phyloP scores from a whole-genome alignment of 2,329 filamentous ascomycete species.

The Dothistroma septosporum region DNA sequence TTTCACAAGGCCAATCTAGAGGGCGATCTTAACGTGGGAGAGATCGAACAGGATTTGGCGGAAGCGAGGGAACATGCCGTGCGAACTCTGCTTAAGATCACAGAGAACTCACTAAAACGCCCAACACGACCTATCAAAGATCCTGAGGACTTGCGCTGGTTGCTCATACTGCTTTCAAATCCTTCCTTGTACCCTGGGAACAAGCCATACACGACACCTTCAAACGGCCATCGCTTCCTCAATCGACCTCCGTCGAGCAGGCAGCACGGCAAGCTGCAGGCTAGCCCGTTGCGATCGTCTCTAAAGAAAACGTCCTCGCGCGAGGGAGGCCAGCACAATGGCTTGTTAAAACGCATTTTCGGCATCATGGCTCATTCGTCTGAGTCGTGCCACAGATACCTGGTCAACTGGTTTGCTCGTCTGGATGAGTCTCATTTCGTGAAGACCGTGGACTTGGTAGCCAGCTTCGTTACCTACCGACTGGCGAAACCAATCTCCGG shows the following conservation, averaged over 20 bases:
- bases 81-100: conserved; percentile 68
- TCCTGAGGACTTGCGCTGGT: conserved; percentile 68
- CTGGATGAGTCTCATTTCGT: conserved; percentile 65
- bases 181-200: conserved; percentile 61
- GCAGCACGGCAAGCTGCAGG: conserved; percentile 13
- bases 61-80: conserved; percentile 68
- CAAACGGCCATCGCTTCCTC: conserved; percentile 5
- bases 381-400: conserved; percentile 68
- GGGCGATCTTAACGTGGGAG: conserved; percentile 41
- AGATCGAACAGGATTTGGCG: conserved; percentile 50
- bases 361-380: conserved; percentile 75
- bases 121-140: conserved; percentile 66
- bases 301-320: conserved; percentile 31
- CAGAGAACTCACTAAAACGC: conserved; percentile 73
- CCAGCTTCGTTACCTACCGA: conserved; percentile 76
- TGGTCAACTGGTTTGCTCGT: conserved; percentile 74
- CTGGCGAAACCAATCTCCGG: conserved; percentile 63
- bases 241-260: conserved; percentile 19
- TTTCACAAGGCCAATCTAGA: conserved; percentile 41
- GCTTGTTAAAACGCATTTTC: conserved; percentile 78
- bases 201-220: conserved; percentile 13
- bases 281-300: conserved; percentile 20
- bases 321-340: conserved; percentile 66
- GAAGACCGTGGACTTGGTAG: conserved; percentile 69
- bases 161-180: conserved; percentile 74